Conservation (phyloP, 768 basidiomycete genomes). For the Daedaleopsis nitida region DNA sequence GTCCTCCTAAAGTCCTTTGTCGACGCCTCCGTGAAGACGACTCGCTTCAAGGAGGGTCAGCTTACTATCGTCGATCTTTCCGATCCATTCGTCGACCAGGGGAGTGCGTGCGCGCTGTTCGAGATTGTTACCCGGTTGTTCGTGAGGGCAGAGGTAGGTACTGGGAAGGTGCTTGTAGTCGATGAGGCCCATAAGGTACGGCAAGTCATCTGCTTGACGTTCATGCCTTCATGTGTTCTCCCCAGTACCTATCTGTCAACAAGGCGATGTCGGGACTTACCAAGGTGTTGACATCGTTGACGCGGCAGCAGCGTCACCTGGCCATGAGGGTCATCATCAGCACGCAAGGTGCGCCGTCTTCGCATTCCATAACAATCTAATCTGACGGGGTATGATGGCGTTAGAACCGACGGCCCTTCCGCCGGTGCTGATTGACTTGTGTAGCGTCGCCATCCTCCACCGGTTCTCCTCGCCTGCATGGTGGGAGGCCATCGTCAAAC, state of each 20-base stretch:
- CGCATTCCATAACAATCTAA: background rate
- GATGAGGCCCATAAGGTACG: slow-evolving; percentile 77
- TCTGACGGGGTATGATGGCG: background rate
- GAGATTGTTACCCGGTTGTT: slow-evolving; percentile 70
- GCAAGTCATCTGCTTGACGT: background rate
- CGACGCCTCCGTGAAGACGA: slow-evolving; percentile 33
- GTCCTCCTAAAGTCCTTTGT: slow-evolving; percentile 62
- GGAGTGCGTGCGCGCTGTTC: slow-evolving; percentile 68
- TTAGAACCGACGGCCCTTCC: slow-evolving; percentile 76
- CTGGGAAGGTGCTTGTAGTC: slow-evolving; percentile 70
- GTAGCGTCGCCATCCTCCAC: slow-evolving; percentile 65
- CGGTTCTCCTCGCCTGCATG: slow-evolving; percentile 76
- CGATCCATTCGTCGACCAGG: slow-evolving; percentile 70
- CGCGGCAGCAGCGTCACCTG: slow-evolving; percentile 70
- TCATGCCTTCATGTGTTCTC: background rate
- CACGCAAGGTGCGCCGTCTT: slow-evolving; percentile 57
- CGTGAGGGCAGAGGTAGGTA: slow-evolving; percentile 56
- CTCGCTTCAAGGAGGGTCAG: slow-evolving; percentile 51
- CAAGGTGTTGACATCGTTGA: slow-evolving; percentile 55
- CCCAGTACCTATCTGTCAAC: slow-evolving; percentile 58
- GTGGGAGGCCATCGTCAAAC: slow-evolving; percentile 70
- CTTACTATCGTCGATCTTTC: slow-evolving; percentile 72
- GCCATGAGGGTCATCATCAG: slow-evolving; percentile 74
- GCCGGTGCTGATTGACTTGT: slow-evolving; percentile 65
- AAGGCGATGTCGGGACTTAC: slow-evolving; percentile 55